Evolutionary conservation across 192 early-diverging fungal species (phyloP), one percentile per base, ranked within the genome.

Genomic region (Allomyces javanicus): DNA sequence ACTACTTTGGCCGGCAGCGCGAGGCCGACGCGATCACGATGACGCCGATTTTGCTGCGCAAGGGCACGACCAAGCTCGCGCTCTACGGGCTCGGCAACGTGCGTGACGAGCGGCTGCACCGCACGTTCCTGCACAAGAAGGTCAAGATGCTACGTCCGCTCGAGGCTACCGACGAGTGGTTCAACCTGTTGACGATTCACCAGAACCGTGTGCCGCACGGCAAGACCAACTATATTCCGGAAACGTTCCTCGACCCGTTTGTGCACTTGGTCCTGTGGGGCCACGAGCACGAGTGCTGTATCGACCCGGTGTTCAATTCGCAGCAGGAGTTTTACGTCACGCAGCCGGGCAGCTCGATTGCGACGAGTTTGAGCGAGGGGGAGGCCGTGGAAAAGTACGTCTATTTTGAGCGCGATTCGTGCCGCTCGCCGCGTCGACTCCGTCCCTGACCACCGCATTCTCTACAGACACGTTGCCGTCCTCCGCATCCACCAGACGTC

Each of bases 231-330:
- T 88, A 90, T 72, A 91, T 97, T 27, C 92, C 92, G 0, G 90
- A 92, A 72, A 77, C 78, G n/a, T 92, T 87, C 67, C 70, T 97
- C 25, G 85, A 86, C 62, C 72, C 77, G 19, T 92, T 91, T 70
- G 71, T 97, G 33, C 76, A 97, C 64, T 68, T 97, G 21, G 77
- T 95, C 12, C 64, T 97, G 3, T 97, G 94, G 94, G 94, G 94
- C 7, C 94, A 97, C 70, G 94, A 97, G 76, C 94, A 97, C 75
- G 92, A 97, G 69, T 97, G 92, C 70, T 73, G 77, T 58, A 85
- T 96, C 17, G 85, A 90, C 50, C 88, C 89, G 1, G 81, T 80
- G 62, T 74, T 79, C 67, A 87, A 84, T 71, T 76, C 79, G 17
- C 74, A 81, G 23, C 72, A 77, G 63, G 75, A 76, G 9, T 92